These are phyloP conservation scores for Phaeomoniella chlamydospora DNA, from an alignment of 2,329 filamentous ascomycete genomes.

Conservation along the genomic window DNA sequence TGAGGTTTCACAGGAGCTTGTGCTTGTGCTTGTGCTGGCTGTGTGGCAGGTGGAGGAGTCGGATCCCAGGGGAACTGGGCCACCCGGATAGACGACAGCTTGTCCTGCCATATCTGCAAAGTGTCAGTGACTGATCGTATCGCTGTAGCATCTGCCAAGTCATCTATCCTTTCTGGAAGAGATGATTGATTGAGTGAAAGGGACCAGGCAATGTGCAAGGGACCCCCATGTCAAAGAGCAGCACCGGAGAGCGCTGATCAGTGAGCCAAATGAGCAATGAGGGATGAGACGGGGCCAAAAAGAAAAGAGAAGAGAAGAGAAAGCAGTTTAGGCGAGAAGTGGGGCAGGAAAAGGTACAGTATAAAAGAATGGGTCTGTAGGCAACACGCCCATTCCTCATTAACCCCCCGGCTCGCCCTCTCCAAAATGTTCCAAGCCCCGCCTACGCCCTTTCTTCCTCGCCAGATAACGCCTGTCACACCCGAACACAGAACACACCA, in stretches of 20 bases:
- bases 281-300: too few relatives aligned
- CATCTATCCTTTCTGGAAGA: too few relatives aligned
- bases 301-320: constrained; percentile 1
- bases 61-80: constrained; percentile 95
- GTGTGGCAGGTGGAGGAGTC: constrained; percentile 47
- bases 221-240: too few relatives aligned
- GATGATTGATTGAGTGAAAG: too few relatives aligned
- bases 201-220: too few relatives aligned
- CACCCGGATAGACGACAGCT: constrained; percentile 70
- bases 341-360: neutral
- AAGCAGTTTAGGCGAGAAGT: neutral
- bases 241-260: too few relatives aligned
- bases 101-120: constrained; percentile 82
- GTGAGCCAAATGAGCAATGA: neutral
- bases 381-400: constrained; percentile 3
- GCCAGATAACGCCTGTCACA: neutral
- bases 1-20: constrained; percentile 17
- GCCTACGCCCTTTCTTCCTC: neutral
- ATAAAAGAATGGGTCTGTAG: constrained; percentile 28
- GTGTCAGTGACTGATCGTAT: neutral
- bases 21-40: constrained; percentile 24
- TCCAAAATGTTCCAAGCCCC: constrained; percentile 2
- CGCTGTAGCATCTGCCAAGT: too few relatives aligned
- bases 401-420: constrained; percentile 9
- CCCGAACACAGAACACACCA: too few relatives aligned